Evolutionary conservation across 257 asterid species (phyloP).

Genomic region (Euphrasia confusa): DNA sequence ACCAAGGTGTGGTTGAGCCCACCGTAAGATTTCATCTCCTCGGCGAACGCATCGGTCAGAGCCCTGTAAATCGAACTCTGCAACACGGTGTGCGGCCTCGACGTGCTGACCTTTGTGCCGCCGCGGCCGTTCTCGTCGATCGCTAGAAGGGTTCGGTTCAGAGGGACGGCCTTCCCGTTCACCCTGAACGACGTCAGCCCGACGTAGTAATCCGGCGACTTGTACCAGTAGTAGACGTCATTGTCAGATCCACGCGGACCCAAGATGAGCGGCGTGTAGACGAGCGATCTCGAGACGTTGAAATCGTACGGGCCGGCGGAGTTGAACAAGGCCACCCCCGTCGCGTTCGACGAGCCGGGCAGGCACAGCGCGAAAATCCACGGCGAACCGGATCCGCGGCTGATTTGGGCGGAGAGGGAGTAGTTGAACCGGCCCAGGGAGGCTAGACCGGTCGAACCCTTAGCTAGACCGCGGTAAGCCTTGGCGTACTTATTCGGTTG

Average conservation of each 20-base stretch:
- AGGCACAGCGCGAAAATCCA: conserved; percentile 32
- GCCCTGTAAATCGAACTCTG: conserved; percentile 27
- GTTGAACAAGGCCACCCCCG: conserved; percentile 28
- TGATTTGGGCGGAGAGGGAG: conserved; percentile 33
- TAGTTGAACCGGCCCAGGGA: conserved; percentile 35
- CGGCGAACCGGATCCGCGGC: conserved; percentile 26
- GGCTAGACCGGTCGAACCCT: conserved; percentile 35
- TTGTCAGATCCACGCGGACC: conserved; percentile 23
- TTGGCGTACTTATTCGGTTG: neutral
- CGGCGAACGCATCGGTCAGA: conserved; percentile 22
- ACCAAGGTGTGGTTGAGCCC: conserved; percentile 15
- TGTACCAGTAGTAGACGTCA: neutral
- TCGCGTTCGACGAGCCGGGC: conserved; percentile 21
- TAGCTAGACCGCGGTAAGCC: conserved; percentile 27
- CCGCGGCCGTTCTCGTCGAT: conserved; percentile 28
- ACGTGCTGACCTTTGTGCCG: conserved; percentile 27
- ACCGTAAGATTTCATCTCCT: conserved; percentile 16
- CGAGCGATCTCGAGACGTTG: conserved; percentile 26
- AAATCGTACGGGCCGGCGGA: conserved; percentile 30
- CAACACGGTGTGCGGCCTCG: conserved; percentile 26
- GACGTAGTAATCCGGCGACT: conserved; percentile 31
- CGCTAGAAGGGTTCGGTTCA: conserved; percentile 27
- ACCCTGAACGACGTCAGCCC: conserved; percentile 28
- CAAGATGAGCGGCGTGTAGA: conserved; percentile 29
- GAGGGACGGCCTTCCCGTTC: conserved; percentile 3